These are phyloP conservation scores for Mucor velutinosus DNA, from an alignment of 371 early-diverging fungal species.

Conservation along the genomic window DNA sequence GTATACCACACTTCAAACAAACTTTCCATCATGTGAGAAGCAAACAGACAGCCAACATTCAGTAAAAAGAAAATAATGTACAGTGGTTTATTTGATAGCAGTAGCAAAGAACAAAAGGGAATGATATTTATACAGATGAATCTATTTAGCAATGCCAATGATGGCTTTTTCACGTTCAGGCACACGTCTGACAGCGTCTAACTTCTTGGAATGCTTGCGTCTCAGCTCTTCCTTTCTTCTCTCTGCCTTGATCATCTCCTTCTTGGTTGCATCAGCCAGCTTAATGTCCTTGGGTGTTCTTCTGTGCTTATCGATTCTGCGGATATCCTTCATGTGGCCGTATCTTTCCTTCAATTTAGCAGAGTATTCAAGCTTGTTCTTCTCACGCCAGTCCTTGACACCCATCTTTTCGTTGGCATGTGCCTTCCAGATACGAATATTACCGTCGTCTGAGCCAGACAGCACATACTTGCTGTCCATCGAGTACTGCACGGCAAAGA, in stretches of 20 bases:
- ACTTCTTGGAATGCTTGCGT: constrained; percentile 77
- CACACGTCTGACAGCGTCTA: constrained; percentile 61
- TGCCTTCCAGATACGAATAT: constrained; percentile 98
- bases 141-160: constrained; percentile 72
- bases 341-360: constrained; percentile 94
- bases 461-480: constrained; percentile 97
- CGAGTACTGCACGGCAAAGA: constrained; percentile 88
- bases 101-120: not conserved
- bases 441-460: constrained; percentile 98
- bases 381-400: constrained; percentile 77
- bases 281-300: constrained; percentile 84
- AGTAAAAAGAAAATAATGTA: not conserved
- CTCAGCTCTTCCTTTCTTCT: constrained; percentile 84
- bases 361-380: constrained; percentile 78
- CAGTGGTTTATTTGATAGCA: not conserved
- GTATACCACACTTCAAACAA: not conserved
- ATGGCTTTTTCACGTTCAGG: constrained; percentile 84
- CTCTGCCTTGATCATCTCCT: constrained; percentile 76
- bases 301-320: constrained; percentile 86
- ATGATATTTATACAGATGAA: not conserved
- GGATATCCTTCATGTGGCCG: constrained; percentile 91
- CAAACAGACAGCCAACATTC: not conserved
- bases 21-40: not conserved
- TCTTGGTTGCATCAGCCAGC: constrained; percentile 76
- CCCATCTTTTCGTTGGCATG: constrained; percentile 90